Conservation (phyloP, 1,139 yeast species). For the Meyerozyma sp. region DNA sequence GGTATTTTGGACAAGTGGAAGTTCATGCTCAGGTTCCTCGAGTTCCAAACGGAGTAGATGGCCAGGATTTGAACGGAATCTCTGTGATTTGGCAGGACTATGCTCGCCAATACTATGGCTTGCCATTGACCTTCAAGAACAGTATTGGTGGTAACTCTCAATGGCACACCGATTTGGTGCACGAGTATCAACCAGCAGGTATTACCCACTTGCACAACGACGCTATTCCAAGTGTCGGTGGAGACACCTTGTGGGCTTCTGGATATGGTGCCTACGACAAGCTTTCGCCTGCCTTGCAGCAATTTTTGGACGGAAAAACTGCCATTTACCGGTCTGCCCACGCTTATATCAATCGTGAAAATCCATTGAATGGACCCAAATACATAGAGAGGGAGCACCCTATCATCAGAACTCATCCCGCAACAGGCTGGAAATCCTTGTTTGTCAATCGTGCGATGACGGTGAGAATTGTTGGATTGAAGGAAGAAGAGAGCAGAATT, state of each 20-base stretch:
- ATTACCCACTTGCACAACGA: conserved; percentile 44
- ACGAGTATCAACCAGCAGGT: conserved; percentile 45
- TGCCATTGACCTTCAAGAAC: conserved; percentile 24
- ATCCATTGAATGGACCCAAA: conserved; percentile 39
- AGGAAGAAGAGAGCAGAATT: conserved; percentile 31
- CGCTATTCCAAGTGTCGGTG: conserved; percentile 41
- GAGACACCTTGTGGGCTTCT: conserved; percentile 47
- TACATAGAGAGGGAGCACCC: conserved; percentile 42
- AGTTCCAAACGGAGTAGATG: conserved; percentile 24
- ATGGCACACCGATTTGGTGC: conserved; percentile 48
- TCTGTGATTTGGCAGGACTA: conserved; percentile 52
- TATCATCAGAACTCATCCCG: conserved; percentile 46
- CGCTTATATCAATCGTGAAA: conserved; percentile 32
- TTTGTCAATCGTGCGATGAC: conserved; percentile 42
- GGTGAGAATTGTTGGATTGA: conserved; percentile 38
- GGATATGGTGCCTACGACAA: conserved; percentile 50
- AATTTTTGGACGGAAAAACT: conserved; percentile 44
- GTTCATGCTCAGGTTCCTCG: conserved; percentile 42
- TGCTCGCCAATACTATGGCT: conserved; percentile 17
- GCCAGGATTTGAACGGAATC: conserved; percentile 31
- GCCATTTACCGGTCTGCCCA: conserved; percentile 44
- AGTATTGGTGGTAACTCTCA: conserved; percentile 27
- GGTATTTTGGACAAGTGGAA: conserved; percentile 43
- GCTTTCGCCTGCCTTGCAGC: conserved; percentile 42
- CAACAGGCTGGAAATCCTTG: conserved; percentile 50